Conservation (phyloP, 1,284 basidiomycete species). For the Meira nashicola region DNA sequence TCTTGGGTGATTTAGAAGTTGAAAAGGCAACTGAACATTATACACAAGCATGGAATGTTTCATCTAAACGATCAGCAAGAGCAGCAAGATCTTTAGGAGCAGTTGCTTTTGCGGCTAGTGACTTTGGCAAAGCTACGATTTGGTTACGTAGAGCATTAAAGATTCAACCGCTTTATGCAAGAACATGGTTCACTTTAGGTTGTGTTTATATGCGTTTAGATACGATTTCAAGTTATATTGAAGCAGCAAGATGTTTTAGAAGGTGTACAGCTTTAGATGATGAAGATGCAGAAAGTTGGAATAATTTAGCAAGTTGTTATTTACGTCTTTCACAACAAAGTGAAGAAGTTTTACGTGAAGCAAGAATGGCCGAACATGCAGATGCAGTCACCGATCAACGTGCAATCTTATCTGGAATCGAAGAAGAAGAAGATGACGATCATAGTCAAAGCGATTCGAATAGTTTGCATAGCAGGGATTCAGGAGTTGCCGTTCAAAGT, state of each 20-base stretch:
- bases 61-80: constrained; percentile 71
- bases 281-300: constrained; percentile 97
- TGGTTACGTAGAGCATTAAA: constrained; percentile 67
- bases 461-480: constrained; percentile 10
- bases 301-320: constrained; percentile 91
- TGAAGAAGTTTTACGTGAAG: constrained; percentile 13
- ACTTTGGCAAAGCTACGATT: constrained; percentile 65
- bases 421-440: constrained; percentile 10
- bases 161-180: constrained; percentile 81
- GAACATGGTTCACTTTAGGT: constrained; percentile 92
- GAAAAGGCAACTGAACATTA: constrained; percentile 68
- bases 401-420: background rate
- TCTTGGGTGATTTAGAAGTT: constrained; percentile 82
- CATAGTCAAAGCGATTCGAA: background rate
- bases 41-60: constrained; percentile 76
- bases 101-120: constrained; percentile 67
- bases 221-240: constrained; percentile 58
- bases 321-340: constrained; percentile 56
- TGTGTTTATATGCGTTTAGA: constrained; percentile 77
- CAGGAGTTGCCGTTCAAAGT: constrained; percentile 13
- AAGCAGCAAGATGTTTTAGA: constrained; percentile 75
- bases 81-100: constrained; percentile 87
- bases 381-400: constrained; percentile 11
- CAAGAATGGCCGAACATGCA: constrained; percentile 23
- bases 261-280: constrained; percentile 85